These are phyloP conservation scores for Aspergillus saccharolyticus DNA, from an alignment of 495 filamentous ascomycete genomes.

Conservation along the genomic window DNA sequence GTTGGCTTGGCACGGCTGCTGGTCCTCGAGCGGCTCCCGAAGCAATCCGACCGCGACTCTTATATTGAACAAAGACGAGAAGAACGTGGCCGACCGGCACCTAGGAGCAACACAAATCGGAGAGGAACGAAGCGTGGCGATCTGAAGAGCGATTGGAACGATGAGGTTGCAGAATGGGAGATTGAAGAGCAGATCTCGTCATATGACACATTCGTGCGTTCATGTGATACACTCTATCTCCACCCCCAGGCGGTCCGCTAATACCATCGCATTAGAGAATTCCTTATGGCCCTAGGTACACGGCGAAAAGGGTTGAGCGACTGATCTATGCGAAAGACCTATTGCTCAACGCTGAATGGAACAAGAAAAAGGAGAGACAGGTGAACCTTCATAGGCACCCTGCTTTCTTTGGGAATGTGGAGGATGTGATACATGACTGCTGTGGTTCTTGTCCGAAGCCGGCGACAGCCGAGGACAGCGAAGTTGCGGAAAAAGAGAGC, in stretches of 20 bases:
- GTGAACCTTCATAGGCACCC: slow-evolving; percentile 77
- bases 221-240: not conserved
- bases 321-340: slow-evolving; percentile 73
- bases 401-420: slow-evolving; percentile 61
- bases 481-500: slow-evolving; percentile 62
- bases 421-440: slow-evolving; percentile 70
- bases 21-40: slow-evolving; percentile 73
- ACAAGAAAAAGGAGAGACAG: slow-evolving; percentile 60
- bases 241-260: not conserved
- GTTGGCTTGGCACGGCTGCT: slow-evolving; percentile 74
- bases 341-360: slow-evolving; percentile 85
- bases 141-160: slow-evolving; percentile 65
- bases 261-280: slow-evolving; percentile 42
- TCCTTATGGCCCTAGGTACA: slow-evolving; percentile 66
- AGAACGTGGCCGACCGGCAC: slow-evolving; percentile 61
- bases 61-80: slow-evolving; percentile 60
- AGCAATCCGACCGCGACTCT: slow-evolving; percentile 54
- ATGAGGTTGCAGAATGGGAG: slow-evolving; percentile 79
- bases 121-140: slow-evolving; percentile 42
- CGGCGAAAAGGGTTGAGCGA: slow-evolving; percentile 70
- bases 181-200: slow-evolving; percentile 66
- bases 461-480: slow-evolving; percentile 60
- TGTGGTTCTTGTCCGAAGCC: slow-evolving; percentile 72
- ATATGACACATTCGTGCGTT: slow-evolving; percentile 63
- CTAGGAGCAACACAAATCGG: slow-evolving; percentile 10